Evolutionary conservation across 176 grass and related monocot genomes (phyloP).

Genomic region (Leersia perrieri): DNA sequence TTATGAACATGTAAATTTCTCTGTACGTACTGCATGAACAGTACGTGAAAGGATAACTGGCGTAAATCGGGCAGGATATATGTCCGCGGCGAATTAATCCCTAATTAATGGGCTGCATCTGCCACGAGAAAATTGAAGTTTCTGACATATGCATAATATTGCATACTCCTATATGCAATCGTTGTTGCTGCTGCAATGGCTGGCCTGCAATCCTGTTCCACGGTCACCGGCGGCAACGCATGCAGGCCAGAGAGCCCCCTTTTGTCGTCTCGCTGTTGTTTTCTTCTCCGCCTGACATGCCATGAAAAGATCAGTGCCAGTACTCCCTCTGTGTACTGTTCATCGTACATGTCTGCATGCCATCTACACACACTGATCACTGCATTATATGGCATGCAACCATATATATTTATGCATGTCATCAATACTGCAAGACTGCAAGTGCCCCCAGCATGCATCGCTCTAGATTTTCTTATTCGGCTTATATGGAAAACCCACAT

Average conservation of each 20-base stretch:
- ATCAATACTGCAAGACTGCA: no score
- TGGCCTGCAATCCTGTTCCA: conserved; percentile 44
- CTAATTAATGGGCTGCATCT: background rate
- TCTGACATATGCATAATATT: conserved; percentile 43
- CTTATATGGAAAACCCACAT: no score
- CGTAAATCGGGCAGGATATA: background rate
- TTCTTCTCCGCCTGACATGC: conserved; percentile 41
- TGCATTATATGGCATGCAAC: background rate
- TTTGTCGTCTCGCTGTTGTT: conserved; percentile 54
- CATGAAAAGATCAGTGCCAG: conserved; percentile 29
- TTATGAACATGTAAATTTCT: no score
- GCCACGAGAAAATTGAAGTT: conserved; percentile 45
- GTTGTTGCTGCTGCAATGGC: conserved; percentile 8
- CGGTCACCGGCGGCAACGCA: conserved; percentile 19
- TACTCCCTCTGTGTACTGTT: conserved; percentile 1
- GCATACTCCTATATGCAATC: conserved; percentile 8
- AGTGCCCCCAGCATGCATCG: no score
- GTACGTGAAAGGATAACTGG: background rate
- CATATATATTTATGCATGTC: background rate
- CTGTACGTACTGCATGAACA: background rate
- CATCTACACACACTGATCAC: background rate
- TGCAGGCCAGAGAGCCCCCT: background rate
- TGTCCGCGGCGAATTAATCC: background rate
- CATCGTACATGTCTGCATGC: background rate
- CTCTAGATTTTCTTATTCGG: no score